Evolutionary conservation across 2,329 filamentous ascomycete genomes (phyloP), one percentile per base, ranked within the genome.

Genomic region (Penicillium frequentans): DNA sequence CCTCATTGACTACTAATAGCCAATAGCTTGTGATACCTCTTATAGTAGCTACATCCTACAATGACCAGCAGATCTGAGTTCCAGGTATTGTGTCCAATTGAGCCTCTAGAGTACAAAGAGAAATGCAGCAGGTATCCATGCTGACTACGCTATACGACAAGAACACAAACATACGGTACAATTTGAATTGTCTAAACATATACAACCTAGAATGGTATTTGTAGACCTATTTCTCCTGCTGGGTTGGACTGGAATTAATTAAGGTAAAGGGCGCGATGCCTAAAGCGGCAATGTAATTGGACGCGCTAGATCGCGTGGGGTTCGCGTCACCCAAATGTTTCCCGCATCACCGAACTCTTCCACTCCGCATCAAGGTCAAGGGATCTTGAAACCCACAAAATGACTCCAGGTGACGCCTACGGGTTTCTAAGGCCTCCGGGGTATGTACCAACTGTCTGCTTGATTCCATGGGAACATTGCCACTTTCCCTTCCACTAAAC

Each of bases 401-500:
- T 68, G 66, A 52, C 62, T 14, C 49, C 60, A 27, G 55, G 54
- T 21, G 49, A 64, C 5, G 54, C 66, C 3, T 66, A 57, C 53
- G 66, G 64, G 43, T 72, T 72, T 52, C 58, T 73, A 6, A 57
- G 64, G 35, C 63, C 69, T 35, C 70, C 69, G 29, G 63, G 60
- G 70, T 73, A 65, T 52, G 64, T 23, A n/a, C 24, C 9, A 10
- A 23, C 9, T n/a, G 8, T 21, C 29, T 26, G 3, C 24, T 9
- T 24, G 9, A 23, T 33, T 27, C 13, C 10, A 23, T 27, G 7
- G n/a, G 3, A 23, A 19, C 2, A 33, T 23, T 23, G 11, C 33
- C 39, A 39, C n/a, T 21, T 55, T 5, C 29, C 33, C 27, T 11
- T 42, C 19, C 6, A n/a, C 44, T 23, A 44, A 49, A 29, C 49